A percentile compares a stretch with the other conserved stretches of the same genome.
phyloP scores from a whole-genome alignment of 306 rosid genomes.

The Vicia villosa region DNA sequence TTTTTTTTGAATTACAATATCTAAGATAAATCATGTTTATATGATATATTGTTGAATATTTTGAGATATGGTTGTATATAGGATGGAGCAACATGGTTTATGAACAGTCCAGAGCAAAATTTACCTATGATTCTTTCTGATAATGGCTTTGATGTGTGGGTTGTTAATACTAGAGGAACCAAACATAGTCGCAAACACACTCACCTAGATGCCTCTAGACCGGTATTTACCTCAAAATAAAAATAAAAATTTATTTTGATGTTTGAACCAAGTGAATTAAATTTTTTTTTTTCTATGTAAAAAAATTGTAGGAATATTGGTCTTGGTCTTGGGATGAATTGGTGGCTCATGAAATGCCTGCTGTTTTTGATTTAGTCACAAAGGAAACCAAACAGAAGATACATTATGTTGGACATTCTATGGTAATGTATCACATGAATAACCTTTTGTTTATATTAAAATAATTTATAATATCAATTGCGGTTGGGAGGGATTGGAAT shows the following conservation, averaged over 20 bases:
- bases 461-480: too few species aligned
- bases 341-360: slow-evolving; percentile 64
- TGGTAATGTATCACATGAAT: slow-evolving; percentile 45
- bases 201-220: slow-evolving; percentile 37
- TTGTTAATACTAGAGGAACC: slow-evolving; percentile 76
- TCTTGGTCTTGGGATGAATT: slow-evolving; percentile 83
- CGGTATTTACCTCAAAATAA: neutral
- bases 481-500: too few species aligned
- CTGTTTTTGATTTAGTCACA: slow-evolving; percentile 59
- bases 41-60: neutral
- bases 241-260: neutral
- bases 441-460: neutral
- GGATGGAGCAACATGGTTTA: slow-evolving; percentile 77
- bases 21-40: neutral
- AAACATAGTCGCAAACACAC: slow-evolving; percentile 66
- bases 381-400: slow-evolving; percentile 63
- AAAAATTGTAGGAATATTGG: slow-evolving; percentile 66
- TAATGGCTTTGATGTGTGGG: slow-evolving; percentile 77
- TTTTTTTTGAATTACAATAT: too few species aligned
- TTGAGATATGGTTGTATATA: slow-evolving; percentile 29
- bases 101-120: slow-evolving; percentile 62
- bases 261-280: neutral
- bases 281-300: neutral
- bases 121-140: slow-evolving; percentile 76
- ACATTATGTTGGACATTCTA: slow-evolving; percentile 80